Evolutionary conservation across 1,284 basidiomycete genomes (phyloP).

Genomic region (Leccinum angustisporum): DNA sequence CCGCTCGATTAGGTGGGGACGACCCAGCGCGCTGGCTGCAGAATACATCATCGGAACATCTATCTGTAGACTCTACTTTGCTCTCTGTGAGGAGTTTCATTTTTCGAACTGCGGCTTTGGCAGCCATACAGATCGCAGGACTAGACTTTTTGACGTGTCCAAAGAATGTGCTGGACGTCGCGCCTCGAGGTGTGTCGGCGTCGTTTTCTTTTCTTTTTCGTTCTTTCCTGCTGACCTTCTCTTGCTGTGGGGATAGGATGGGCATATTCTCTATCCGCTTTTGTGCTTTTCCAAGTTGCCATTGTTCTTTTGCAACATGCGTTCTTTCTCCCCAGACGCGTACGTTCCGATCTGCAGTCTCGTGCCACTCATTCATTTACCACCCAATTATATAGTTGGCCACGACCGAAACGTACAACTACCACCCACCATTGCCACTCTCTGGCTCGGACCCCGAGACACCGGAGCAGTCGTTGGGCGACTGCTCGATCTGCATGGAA

Average conservation of each 20-base stretch:
- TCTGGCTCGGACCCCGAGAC: slow-evolving; percentile 63
- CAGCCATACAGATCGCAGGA: slow-evolving; percentile 2
- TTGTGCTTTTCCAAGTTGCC: slow-evolving; percentile 64
- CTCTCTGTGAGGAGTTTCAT: slow-evolving; percentile 54
- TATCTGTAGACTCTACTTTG: slow-evolving; percentile 65
- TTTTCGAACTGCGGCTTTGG: neutral
- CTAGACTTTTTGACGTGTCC: slow-evolving; percentile 82
- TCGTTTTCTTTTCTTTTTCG: neutral
- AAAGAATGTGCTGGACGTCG: slow-evolving; percentile 80
- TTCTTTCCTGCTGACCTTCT: slow-evolving; percentile 1
- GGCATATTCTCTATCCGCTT: slow-evolving; percentile 61
- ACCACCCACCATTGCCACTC: slow-evolving; percentile 75
- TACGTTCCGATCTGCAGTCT: slow-evolving; percentile 27
- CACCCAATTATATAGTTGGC: slow-evolving; percentile 47
- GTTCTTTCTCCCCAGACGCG: slow-evolving; percentile 75
- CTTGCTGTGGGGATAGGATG: slow-evolving; percentile 46
- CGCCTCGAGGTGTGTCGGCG: slow-evolving; percentile 52
- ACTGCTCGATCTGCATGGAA: slow-evolving; percentile 92
- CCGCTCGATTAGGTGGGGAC: slow-evolving; percentile 61
- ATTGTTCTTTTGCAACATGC: slow-evolving; percentile 76
- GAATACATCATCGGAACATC: slow-evolving; percentile 73
- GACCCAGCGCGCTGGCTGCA: slow-evolving; percentile 51
- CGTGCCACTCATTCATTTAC: neutral
- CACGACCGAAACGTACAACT: slow-evolving; percentile 71
- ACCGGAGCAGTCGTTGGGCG: slow-evolving; percentile 70